These are phyloP conservation scores for Tylopilus felleus DNA, from an alignment of 768 basidiomycete species.

Conservation along the genomic window DNA sequence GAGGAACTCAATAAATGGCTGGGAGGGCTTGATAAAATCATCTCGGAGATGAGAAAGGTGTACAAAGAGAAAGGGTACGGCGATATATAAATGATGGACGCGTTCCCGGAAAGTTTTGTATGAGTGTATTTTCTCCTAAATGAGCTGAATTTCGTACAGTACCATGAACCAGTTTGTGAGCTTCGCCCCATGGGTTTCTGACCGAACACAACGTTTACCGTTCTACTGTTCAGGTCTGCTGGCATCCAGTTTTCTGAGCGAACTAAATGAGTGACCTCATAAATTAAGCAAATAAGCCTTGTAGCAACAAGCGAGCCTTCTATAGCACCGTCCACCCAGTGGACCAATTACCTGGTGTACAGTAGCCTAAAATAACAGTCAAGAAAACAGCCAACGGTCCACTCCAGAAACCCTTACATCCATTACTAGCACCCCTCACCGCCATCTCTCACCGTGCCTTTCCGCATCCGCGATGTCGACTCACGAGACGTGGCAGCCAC, in stretches of 20 bases:
- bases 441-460: neutral
- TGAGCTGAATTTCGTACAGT: neutral
- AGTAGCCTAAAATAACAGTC: neutral
- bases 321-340: no score
- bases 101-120: no score
- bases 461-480: neutral
- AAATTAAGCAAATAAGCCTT: no score
- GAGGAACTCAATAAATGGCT: conserved; percentile 60
- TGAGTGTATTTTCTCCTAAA: neutral
- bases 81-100: conserved; percentile 26
- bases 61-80: conserved; percentile 55
- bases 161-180: neutral
- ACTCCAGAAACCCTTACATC: neutral
- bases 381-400: neutral
- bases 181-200: no score
- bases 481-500: neutral
- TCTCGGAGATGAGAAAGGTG: conserved; percentile 48
- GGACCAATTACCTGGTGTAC: no score
- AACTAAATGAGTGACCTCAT: no score
- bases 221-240: no score
- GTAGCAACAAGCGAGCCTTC: no score
- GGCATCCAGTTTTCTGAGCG: no score
- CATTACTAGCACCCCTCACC: neutral
- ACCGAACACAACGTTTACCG: no score
- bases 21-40: conserved; percentile 49